Percentiles rank a stretch among this genome's conserved stretches.
These are phyloP conservation scores for Cladosporium sp. DNA, from an alignment of 2,329 filamentous ascomycete species.

Conservation along the genomic window DNA sequence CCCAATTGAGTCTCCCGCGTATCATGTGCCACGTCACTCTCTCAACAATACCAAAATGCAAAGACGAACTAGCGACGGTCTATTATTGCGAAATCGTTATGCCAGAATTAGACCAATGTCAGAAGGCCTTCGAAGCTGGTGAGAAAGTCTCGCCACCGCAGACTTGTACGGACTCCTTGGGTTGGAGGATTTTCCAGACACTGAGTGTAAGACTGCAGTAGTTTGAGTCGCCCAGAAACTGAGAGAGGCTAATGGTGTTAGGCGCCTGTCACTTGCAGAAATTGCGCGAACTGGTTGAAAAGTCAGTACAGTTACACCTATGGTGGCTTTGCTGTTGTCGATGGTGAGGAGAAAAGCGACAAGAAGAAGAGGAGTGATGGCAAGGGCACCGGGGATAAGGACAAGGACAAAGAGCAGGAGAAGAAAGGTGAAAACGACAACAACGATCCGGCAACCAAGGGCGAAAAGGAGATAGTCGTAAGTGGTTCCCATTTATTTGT, in stretches of 20 bases:
- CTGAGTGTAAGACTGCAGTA: background rate
- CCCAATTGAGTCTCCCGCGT: too few species aligned
- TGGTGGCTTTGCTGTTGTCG: background rate
- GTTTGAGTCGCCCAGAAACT: too few species aligned
- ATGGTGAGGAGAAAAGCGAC: background rate
- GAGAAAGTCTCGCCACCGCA: background rate
- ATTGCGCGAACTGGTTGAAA: slow-evolving; percentile 9
- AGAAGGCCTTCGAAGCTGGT: background rate
- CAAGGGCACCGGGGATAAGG: too few species aligned
- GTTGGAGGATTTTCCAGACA: slow-evolving; percentile 8
- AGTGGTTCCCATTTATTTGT: too few species aligned
- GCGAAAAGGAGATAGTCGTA: too few species aligned
- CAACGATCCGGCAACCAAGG: too few species aligned
- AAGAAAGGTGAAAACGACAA: too few species aligned
- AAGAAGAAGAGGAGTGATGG: too few species aligned
- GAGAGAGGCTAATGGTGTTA: too few species aligned
- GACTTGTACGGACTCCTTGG: slow-evolving; percentile 10
- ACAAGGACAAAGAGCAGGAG: too few species aligned
- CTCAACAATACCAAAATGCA: background rate
- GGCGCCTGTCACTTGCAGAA: slow-evolving; percentile 13
- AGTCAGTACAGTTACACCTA: background rate
- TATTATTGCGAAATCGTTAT: background rate
- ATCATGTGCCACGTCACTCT: slow-evolving; percentile 13
- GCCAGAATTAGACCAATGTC: background rate
- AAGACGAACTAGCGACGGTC: slow-evolving; percentile 10